phyloP scores from a whole-genome alignment of 2,329 filamentous ascomycete genomes.

The Xylaria sp. region DNA sequence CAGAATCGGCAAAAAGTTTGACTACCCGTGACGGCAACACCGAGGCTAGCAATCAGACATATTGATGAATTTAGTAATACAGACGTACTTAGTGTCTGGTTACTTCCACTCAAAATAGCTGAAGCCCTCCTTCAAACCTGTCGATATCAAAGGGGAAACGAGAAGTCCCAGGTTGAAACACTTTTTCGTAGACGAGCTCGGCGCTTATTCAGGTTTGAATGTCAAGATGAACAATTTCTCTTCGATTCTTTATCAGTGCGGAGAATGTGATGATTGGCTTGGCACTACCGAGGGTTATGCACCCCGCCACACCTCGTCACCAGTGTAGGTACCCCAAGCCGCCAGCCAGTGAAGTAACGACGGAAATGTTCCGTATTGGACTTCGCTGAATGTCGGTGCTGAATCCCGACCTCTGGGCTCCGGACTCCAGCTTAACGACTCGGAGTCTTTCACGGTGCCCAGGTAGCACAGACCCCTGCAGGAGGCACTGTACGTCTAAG shows the following conservation, averaged over 20 bases:
- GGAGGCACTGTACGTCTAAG: neutral
- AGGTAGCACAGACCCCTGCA: neutral
- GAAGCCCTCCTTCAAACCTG: neutral
- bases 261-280: neutral
- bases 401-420: neutral
- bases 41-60: too few relatives aligned
- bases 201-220: neutral
- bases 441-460: neutral
- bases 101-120: neutral
- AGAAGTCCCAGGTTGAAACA: neutral
- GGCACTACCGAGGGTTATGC: neutral
- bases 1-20: neutral
- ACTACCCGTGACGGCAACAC: neutral
- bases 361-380: conserved; percentile 22
- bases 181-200: neutral
- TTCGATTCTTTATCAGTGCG: neutral
- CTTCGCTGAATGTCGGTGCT: neutral
- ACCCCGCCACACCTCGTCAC: neutral
- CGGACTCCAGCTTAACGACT: neutral
- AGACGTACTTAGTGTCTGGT: neutral
- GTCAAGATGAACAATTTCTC: neutral
- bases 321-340: neutral
- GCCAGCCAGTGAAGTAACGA: neutral
- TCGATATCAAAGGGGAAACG: neutral
- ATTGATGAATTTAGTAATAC: too few relatives aligned